Percentiles rank a stretch among this genome's conserved stretches.
phyloP scores from a whole-genome alignment of 2,329 filamentous ascomycete species.

The Trichoderma citrinoviride region DNA sequence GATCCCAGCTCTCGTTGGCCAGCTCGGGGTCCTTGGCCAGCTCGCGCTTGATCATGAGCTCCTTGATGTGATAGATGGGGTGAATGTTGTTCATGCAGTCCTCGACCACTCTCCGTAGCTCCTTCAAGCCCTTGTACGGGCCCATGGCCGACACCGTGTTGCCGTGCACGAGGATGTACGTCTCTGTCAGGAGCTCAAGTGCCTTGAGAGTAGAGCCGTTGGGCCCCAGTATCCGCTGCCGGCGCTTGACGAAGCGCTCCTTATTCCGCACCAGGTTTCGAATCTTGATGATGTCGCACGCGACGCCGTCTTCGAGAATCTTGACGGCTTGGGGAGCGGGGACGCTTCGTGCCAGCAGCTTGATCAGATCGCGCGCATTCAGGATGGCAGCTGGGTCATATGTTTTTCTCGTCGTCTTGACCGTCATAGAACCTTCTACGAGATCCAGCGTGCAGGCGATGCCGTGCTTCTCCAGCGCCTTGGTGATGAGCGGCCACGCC shows the following conservation, averaged over 20 bases:
- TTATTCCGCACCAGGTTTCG: slow-evolving; percentile 87
- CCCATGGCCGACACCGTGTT: slow-evolving; percentile 95
- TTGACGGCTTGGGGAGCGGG: slow-evolving; percentile 91
- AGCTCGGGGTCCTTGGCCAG: slow-evolving; percentile 85
- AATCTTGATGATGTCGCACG: slow-evolving; percentile 96
- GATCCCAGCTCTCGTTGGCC: slow-evolving; percentile 87
- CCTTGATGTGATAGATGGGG: slow-evolving; percentile 76
- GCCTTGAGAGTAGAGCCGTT: slow-evolving; percentile 92
- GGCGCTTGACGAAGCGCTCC: slow-evolving; percentile 90
- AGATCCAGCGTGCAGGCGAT: slow-evolving; percentile 91
- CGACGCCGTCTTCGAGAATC: slow-evolving; percentile 87
- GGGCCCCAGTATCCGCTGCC: slow-evolving; percentile 88
- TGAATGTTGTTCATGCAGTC: slow-evolving; percentile 98
- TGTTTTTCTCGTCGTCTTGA: slow-evolving; percentile 89
- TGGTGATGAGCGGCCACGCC: slow-evolving; percentile 88
- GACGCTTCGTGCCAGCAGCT: slow-evolving; percentile 85
- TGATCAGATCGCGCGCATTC: slow-evolving; percentile 91
- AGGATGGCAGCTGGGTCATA: slow-evolving; percentile 90
- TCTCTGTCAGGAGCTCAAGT: slow-evolving; percentile 84
- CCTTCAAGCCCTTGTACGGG: slow-evolving; percentile 87
- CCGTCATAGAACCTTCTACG: slow-evolving; percentile 93
- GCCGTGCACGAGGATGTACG: slow-evolving; percentile 93
- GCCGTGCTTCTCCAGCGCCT: slow-evolving; percentile 79
- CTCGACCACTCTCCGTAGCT: slow-evolving; percentile 82
- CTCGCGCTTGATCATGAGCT: slow-evolving; percentile 91